Conservation (phyloP, 441 rosid genomes). For the Brassica balearica region DNA sequence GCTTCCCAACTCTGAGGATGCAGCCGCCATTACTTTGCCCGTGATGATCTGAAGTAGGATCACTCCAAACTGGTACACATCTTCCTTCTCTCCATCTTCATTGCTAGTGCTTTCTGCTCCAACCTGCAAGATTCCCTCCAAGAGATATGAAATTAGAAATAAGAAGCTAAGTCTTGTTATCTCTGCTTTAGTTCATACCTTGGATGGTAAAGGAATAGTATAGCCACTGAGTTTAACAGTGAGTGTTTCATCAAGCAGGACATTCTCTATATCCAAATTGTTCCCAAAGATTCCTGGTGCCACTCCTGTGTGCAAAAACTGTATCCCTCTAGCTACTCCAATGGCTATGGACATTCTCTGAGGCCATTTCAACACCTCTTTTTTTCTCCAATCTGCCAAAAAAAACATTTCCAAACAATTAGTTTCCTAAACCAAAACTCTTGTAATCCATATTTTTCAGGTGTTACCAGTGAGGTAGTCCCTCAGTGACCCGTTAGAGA, state of each 20-base stretch:
- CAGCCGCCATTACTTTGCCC: constrained; percentile 55
- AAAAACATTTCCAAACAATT: constrained; percentile 12
- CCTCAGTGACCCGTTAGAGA: constrained; percentile 69
- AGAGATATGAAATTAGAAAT: constrained; percentile 10
- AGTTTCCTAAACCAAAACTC: constrained; percentile 14
- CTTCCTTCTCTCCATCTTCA: constrained; percentile 77
- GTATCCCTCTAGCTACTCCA: constrained; percentile 87
- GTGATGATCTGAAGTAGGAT: constrained; percentile 77
- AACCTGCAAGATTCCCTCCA: constrained; percentile 43
- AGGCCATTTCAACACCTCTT: constrained; percentile 87
- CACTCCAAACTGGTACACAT: constrained; percentile 81
- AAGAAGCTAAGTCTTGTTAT: constrained; percentile 6
- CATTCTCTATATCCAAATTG: constrained; percentile 68
- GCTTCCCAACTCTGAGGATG: constrained; percentile 58
- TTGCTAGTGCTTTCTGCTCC: constrained; percentile 65
- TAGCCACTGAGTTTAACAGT: constrained; percentile 73
- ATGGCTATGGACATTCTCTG: constrained; percentile 85
- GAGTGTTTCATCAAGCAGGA: constrained; percentile 77
- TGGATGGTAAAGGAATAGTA: constrained; percentile 71
- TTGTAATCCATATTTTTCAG: background rate
- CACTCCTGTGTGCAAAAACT: constrained; percentile 88
- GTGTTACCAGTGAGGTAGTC: constrained; percentile 69
- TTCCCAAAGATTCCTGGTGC: constrained; percentile 87
- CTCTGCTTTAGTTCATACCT: constrained; percentile 48
- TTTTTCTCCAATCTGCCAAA: constrained; percentile 72